Evolutionary conservation across 169 alveolate genomes (phyloP).

Genomic region (Cryptosporidium meleagridis): DNA sequence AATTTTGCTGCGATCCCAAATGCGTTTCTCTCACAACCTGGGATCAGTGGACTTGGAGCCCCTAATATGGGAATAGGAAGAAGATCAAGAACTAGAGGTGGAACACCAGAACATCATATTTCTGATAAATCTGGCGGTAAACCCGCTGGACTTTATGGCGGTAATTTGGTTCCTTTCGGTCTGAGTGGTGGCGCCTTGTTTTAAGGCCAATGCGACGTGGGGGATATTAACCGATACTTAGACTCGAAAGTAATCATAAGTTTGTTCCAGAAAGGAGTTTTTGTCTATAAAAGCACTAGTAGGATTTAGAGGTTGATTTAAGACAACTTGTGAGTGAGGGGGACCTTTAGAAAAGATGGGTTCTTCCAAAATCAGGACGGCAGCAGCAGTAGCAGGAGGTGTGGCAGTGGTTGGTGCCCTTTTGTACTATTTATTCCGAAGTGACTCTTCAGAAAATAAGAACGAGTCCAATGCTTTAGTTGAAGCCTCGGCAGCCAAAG

Average conservation of each 20-base stretch:
- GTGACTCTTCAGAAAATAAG: conserved; percentile 76
- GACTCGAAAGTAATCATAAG: conserved; percentile 31
- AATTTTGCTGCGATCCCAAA: neutral
- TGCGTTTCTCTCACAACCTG: conserved; percentile 31
- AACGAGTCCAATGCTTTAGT: conserved; percentile 9
- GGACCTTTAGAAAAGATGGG: conserved; percentile 18
- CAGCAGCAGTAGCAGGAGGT: conserved; percentile 77
- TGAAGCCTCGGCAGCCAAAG: neutral
- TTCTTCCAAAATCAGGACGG: conserved; percentile 49
- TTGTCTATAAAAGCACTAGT: neutral
- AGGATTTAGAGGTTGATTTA: conserved; percentile 9
- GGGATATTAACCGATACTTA: conserved; percentile 20
- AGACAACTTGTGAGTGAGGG: neutral
- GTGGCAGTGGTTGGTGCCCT: conserved; percentile 81
- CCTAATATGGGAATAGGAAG: conserved; percentile 27
- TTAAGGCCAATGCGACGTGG: conserved; percentile 12
- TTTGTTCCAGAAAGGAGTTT: neutral
- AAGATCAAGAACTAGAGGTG: conserved; percentile 43
- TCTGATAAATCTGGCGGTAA: conserved; percentile 23
- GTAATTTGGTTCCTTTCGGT: conserved; percentile 51
- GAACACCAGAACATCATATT: conserved; percentile 8
- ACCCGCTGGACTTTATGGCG: conserved; percentile 23
- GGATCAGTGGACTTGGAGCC: neutral
- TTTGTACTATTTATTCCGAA: conserved; percentile 77
- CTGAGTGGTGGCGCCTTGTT: conserved; percentile 36